Conservation (phyloP, 176 grass and related monocot genomes). For the Oryza officinalis region DNA sequence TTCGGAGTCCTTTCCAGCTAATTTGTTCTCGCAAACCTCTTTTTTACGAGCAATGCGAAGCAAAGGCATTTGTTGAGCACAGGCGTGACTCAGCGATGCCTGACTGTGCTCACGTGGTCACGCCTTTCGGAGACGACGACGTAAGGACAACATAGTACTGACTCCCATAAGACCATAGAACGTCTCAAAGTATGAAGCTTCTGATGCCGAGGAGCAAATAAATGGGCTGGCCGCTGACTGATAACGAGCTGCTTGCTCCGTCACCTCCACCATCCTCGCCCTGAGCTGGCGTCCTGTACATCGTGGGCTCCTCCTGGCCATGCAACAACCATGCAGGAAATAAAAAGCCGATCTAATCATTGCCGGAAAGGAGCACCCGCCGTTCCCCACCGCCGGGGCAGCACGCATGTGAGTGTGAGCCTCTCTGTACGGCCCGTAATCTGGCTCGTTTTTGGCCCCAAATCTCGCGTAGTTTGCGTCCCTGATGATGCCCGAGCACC, state of each 20-base stretch:
- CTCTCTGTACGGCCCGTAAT: neutral
- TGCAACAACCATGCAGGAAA: slow-evolving; percentile 19
- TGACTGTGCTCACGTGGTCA: neutral
- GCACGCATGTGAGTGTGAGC: slow-evolving; percentile 9
- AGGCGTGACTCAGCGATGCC: neutral
- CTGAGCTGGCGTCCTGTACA: slow-evolving; percentile 9
- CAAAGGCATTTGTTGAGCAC: neutral
- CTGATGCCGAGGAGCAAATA: neutral
- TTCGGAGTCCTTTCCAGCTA: neutral
- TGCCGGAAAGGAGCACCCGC: neutral
- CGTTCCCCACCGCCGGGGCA: neutral
- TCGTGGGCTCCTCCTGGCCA: slow-evolving; percentile 12
- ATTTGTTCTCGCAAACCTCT: neutral
- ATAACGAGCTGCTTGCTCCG: neutral
- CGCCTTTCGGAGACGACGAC: neutral
- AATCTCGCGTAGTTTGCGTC: too few relatives aligned
- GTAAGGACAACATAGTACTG: neutral
- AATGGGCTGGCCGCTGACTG: neutral
- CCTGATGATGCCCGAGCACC: neutral
- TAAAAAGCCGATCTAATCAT: slow-evolving; percentile 16
- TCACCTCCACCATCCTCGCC: neutral
- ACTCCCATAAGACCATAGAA: neutral
- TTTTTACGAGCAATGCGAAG: neutral
- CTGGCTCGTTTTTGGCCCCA: too few relatives aligned
- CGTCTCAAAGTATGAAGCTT: neutral